A percentile compares a stretch with the other conserved stretches of the same genome.
Conservation (phyloP, 2,329 filamentous ascomycete genomes). For the Proliferodiscus dingleyae region DNA sequence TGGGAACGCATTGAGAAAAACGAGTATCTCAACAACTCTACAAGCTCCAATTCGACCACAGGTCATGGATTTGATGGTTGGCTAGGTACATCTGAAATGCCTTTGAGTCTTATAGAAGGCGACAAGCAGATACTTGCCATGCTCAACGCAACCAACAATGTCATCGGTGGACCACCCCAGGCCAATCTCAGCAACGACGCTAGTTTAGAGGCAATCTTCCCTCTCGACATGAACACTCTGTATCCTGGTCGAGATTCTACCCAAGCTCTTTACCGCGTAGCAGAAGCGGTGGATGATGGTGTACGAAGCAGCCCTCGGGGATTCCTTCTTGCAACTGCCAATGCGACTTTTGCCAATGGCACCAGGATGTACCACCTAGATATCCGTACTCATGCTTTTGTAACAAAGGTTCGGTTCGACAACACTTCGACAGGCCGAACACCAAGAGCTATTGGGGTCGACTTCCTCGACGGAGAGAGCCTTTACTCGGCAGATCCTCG, state of each 20-base stretch:
- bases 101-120: slow-evolving; percentile 9
- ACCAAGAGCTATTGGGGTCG: slow-evolving; percentile 38
- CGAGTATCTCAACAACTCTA: slow-evolving; percentile 13
- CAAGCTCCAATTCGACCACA: background rate
- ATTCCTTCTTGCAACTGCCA: slow-evolving; percentile 22
- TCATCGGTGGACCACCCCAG: too few species aligned
- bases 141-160: slow-evolving; percentile 13
- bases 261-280: slow-evolving; percentile 21
- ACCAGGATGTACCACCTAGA: slow-evolving; percentile 18
- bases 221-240: too few species aligned
- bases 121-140: slow-evolving; percentile 16
- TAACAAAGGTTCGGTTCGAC: slow-evolving; percentile 39
- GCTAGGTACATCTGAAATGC: slow-evolving; percentile 22
- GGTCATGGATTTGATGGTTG: slow-evolving; percentile 22
- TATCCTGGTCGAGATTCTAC: slow-evolving; percentile 16
- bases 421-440: slow-evolving; percentile 25
- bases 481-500: slow-evolving; percentile 40
- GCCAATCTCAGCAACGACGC: too few species aligned
- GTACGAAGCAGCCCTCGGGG: slow-evolving; percentile 22
- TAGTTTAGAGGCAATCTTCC: too few species aligned
- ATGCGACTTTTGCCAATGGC: slow-evolving; percentile 15
- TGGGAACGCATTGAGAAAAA: slow-evolving; percentile 16
- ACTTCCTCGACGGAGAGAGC: slow-evolving; percentile 38
- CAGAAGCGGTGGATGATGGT: slow-evolving; percentile 15
- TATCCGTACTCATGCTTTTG: slow-evolving; percentile 27